Conservation (phyloP, 225 moss, liverwort and hornwort genomes). For the Sphagnum contortum region DNA sequence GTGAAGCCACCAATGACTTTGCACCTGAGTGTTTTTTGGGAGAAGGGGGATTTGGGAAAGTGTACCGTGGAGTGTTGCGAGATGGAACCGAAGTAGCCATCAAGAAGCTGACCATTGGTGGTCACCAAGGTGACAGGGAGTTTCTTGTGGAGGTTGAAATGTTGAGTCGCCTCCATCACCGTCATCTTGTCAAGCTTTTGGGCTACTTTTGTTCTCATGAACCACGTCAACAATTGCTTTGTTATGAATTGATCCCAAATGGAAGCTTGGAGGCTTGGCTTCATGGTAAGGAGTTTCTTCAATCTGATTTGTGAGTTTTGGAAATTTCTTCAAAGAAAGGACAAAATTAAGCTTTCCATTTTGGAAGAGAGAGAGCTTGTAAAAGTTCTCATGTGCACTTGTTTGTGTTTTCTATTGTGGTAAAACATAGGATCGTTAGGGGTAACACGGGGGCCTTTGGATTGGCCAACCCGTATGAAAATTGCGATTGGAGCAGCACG, state of each 20-base stretch:
- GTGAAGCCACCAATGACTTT: conserved; percentile 85
- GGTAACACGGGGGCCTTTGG: conserved; percentile 42
- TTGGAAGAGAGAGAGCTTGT: neutral
- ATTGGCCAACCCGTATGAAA: conserved; percentile 90
- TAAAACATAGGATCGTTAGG: conserved; percentile 7
- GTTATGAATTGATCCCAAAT: conserved; percentile 91
- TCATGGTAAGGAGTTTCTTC: conserved; percentile 33
- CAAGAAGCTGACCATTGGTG: conserved; percentile 92
- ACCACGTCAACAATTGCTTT: conserved; percentile 65
- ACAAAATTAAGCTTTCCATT: too few relatives aligned
- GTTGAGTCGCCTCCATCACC: conserved; percentile 82
- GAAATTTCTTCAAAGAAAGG: too few relatives aligned
- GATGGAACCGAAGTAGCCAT: conserved; percentile 92
- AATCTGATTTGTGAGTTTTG: too few relatives aligned
- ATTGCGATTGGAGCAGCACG: conserved; percentile 92
- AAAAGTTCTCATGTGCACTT: neutral
- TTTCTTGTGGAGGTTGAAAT: conserved; percentile 97
- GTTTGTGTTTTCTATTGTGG: neutral
- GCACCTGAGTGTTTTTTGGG: conserved; percentile 65
- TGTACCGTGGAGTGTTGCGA: conserved; percentile 62
- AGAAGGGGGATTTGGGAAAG: conserved; percentile 90
- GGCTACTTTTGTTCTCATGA: conserved; percentile 85
- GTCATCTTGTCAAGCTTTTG: conserved; percentile 85
- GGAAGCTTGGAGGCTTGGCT: conserved; percentile 89
- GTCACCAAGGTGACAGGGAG: conserved; percentile 94